These are phyloP conservation scores for Trichopus zeylanicus DNA, from an alignment of 116 monocot genomes.

Conservation along the genomic window DNA sequence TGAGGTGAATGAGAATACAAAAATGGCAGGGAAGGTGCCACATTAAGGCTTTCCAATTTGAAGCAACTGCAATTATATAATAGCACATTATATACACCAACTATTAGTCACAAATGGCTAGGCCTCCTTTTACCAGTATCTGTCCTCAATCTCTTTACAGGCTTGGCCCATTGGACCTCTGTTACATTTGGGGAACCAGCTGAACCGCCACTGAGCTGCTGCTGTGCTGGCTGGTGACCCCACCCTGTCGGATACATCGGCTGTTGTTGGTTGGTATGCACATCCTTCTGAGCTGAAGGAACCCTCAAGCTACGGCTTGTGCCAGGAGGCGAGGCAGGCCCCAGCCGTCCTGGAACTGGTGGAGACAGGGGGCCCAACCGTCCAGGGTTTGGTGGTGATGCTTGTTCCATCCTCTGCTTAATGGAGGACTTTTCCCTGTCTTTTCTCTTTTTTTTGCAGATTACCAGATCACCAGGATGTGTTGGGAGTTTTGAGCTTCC, in stretches of 20 bases:
- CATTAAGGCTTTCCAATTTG: too few relatives aligned
- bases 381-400: constrained; percentile 22
- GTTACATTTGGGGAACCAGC: constrained; percentile 10
- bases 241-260: constrained; percentile 3
- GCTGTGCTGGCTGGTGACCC: constrained; percentile 12
- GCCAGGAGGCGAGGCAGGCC: neutral
- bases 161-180: constrained; percentile 80
- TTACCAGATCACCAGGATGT: constrained; percentile 82
- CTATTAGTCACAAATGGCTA: constrained; percentile 39
- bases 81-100: constrained; percentile 8
- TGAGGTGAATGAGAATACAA: too few relatives aligned
- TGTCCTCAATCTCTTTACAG: constrained; percentile 81
- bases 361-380: constrained; percentile 22
- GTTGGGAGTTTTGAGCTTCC: constrained; percentile 6
- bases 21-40: too few relatives aligned
- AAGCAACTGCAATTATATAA: too few relatives aligned
- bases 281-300: constrained; percentile 17
- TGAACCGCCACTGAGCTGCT: constrained; percentile 6
- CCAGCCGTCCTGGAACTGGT: neutral
- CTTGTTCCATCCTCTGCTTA: constrained; percentile 22
- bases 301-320: constrained; percentile 3
- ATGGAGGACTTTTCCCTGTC: constrained; percentile 59
- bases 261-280: constrained; percentile 11
- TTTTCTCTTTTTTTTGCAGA: constrained; percentile 93
- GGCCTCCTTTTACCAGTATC: constrained; percentile 79